Conservation (phyloP, 164 flowering plant genomes). For the Hamamelis virginiana region DNA sequence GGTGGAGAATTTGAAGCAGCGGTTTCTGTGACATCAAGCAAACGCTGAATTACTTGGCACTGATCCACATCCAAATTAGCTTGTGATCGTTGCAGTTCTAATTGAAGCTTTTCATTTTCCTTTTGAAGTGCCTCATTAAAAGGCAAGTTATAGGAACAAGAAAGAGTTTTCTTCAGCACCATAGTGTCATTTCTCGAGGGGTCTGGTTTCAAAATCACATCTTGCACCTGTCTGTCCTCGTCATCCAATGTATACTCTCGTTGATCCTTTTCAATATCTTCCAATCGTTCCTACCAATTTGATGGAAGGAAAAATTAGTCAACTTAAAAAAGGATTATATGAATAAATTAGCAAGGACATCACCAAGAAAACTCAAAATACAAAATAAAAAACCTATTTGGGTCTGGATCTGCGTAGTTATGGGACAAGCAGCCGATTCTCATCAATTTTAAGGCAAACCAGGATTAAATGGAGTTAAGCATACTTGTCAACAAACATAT, state of each 20-base stretch:
- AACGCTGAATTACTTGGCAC: conserved; percentile 81
- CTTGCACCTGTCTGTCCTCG: conserved; percentile 71
- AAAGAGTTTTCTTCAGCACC: conserved; percentile 77
- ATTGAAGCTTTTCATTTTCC: conserved; percentile 86
- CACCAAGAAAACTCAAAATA: neutral
- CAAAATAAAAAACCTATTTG: neutral
- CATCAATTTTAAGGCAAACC: neutral
- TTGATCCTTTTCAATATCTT: conserved; percentile 80
- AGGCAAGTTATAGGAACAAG: conserved; percentile 71
- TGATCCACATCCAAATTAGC: conserved; percentile 65
- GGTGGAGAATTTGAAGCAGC: conserved; percentile 43
- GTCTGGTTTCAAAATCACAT: conserved; percentile 65
- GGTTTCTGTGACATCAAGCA: conserved; percentile 72
- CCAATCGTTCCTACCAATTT: conserved; percentile 72
- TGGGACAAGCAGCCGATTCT: neutral
- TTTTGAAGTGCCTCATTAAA: conserved; percentile 65
- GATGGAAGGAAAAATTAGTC: neutral
- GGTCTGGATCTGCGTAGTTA: neutral
- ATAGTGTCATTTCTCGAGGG: conserved; percentile 50
- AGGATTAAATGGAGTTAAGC: neutral
- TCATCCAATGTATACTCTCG: conserved; percentile 92
- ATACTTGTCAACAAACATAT: neutral
- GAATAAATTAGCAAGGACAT: neutral
- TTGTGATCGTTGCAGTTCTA: conserved; percentile 79
- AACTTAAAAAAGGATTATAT: neutral